Percentiles rank a stretch among this genome's conserved stretches.
phyloP scores from a whole-genome alignment of 2,329 filamentous ascomycete species.

The Ophiostoma sp. region DNA sequence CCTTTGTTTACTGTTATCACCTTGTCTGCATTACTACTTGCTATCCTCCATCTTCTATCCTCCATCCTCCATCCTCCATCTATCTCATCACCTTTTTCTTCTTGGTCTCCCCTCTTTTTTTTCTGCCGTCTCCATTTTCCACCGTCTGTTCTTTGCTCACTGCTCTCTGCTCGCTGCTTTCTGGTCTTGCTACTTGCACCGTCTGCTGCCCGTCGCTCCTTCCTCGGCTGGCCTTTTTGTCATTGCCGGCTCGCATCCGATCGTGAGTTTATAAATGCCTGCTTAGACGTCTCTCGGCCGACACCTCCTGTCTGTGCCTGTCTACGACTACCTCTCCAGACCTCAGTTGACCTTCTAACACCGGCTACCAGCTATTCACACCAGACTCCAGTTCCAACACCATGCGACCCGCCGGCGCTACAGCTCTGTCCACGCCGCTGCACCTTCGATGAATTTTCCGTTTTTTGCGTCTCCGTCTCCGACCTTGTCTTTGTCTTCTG shows the following conservation, averaged over 20 bases:
- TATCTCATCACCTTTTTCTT: neutral
- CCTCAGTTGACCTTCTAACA: neutral
- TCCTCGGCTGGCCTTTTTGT: neutral
- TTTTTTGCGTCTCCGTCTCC: neutral
- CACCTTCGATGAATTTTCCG: slow-evolving; percentile 15
- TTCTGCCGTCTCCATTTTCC: slow-evolving; percentile 15
- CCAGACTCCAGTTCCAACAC: neutral
- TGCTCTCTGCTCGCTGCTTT: too few species aligned
- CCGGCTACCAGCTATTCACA: neutral
- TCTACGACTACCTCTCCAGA: neutral
- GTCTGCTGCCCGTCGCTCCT: neutral
- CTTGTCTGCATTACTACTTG: neutral
- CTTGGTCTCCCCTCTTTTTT: slow-evolving; percentile 13
- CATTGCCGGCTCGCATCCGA: slow-evolving; percentile 15
- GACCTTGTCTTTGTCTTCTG: neutral
- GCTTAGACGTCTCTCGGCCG: neutral
- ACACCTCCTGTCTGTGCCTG: neutral
- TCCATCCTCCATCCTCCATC: neutral
- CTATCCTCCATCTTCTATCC: neutral
- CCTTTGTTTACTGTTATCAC: neutral
- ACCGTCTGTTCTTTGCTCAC: neutral
- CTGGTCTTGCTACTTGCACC: neutral
- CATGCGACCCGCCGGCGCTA: slow-evolving; percentile 12
- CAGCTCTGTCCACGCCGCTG: slow-evolving; percentile 14
- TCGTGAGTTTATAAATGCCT: neutral